phyloP scores from a whole-genome alignment of 495 filamentous ascomycete species.

The Hypoxylon lienhwacheense region DNA sequence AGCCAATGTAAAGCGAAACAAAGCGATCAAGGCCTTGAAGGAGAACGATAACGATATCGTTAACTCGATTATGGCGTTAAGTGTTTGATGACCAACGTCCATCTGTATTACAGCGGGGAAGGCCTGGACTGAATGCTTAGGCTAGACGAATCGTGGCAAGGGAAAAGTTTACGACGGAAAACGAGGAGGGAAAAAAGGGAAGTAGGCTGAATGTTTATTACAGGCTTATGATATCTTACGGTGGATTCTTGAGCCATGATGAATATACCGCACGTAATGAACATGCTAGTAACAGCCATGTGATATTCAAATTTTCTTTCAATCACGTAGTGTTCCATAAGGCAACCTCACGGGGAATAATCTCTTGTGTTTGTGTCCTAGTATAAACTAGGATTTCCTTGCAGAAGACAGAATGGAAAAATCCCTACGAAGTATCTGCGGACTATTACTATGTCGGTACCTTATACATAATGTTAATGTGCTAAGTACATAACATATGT shows the following conservation, averaged over 20 bases:
- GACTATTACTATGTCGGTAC: too few relatives aligned
- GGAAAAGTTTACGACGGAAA: constrained; percentile 20
- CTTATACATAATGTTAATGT: too few relatives aligned
- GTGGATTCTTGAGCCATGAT: constrained; percentile 24
- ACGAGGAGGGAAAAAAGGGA: constrained; percentile 10
- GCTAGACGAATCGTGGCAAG: constrained; percentile 29
- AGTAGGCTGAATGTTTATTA: constrained; percentile 25
- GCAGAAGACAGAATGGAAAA: too few relatives aligned
- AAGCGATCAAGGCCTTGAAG: constrained; percentile 96
- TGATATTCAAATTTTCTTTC: too few relatives aligned
- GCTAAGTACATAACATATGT: too few relatives aligned
- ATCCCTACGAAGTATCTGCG: too few relatives aligned
- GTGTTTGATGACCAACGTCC: constrained; percentile 72
- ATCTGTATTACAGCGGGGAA: neutral
- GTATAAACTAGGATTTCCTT: too few relatives aligned
- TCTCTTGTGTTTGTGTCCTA: too few relatives aligned
- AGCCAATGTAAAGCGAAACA: constrained; percentile 93
- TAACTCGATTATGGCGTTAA: constrained; percentile 99
- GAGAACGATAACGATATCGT: constrained; percentile 99
- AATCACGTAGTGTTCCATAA: too few relatives aligned
- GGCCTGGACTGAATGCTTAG: constrained; percentile 1
- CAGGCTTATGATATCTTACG: constrained; percentile 33
- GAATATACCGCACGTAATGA: constrained; percentile 4
- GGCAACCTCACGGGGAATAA: too few relatives aligned
- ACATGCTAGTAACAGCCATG: too few relatives aligned